These are phyloP conservation scores for Cryptomeria japonica DNA, from an alignment of 75 land plant genomes.

Conservation along the genomic window DNA sequence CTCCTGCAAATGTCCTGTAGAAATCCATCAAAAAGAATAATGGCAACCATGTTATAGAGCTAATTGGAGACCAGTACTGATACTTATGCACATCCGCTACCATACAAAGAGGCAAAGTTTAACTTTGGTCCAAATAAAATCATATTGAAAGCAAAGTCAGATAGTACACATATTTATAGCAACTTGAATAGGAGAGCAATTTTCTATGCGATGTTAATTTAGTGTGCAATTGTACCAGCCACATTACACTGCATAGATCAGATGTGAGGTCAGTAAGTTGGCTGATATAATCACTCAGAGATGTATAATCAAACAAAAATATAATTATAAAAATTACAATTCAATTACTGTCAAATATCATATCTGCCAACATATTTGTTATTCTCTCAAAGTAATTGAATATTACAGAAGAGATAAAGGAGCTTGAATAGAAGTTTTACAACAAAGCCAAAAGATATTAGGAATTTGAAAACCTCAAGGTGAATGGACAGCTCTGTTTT, in stretches of 20 bases:
- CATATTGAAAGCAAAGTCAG: background rate
- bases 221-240: background rate
- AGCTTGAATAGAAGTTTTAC: background rate
- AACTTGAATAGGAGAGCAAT: background rate
- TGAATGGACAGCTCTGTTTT: background rate
- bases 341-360: background rate
- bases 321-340: background rate
- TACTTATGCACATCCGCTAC: background rate
- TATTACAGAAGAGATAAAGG: background rate
- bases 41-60: background rate
- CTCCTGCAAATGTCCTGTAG: conserved; percentile 55
- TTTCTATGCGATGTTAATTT: background rate
- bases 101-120: background rate
- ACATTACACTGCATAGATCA: background rate
- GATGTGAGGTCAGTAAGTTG: background rate
- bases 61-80: background rate
- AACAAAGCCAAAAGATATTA: background rate
- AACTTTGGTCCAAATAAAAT: background rate
- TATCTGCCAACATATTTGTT: background rate
- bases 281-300: background rate
- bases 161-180: background rate
- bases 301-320: background rate
- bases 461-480: background rate
- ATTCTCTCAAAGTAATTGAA: background rate
- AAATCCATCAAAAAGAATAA: background rate